These are phyloP conservation scores for Trichothecium roseum DNA, from an alignment of 2,329 filamentous ascomycete genomes.

Conservation along the genomic window DNA sequence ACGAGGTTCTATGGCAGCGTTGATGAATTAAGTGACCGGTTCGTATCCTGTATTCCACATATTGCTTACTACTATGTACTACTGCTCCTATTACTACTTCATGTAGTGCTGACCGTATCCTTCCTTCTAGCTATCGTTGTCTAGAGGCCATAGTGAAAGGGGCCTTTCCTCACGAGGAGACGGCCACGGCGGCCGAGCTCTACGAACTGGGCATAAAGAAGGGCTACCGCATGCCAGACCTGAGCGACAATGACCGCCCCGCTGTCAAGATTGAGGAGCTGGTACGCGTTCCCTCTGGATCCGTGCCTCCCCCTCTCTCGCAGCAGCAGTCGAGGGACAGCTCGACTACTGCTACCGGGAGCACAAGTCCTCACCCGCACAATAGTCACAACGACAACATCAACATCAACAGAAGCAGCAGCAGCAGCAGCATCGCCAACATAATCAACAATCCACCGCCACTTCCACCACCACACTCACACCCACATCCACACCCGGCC, in stretches of 20 bases:
- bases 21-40: slow-evolving; percentile 25
- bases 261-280: slow-evolving; percentile 10
- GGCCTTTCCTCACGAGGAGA: slow-evolving; percentile 19
- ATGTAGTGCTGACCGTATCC: neutral
- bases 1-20: slow-evolving; percentile 26
- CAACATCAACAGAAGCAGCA: too few species aligned
- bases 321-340: slow-evolving; percentile 1
- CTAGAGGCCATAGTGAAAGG: slow-evolving; percentile 24
- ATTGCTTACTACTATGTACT: neutral
- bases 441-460: too few species aligned
- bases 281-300: slow-evolving; percentile 3
- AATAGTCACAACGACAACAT: too few species aligned
- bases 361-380: neutral
- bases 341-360: slow-evolving; percentile 1
- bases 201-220: slow-evolving; percentile 16
- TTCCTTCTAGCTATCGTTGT: slow-evolving; percentile 17
- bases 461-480: too few species aligned
- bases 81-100: neutral
- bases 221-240: slow-evolving; percentile 22
- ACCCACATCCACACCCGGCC: too few species aligned
- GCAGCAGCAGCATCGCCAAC: too few species aligned
- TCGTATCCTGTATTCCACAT: slow-evolving; percentile 1
- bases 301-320: neutral
- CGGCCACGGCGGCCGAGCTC: slow-evolving; percentile 18
- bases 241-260: slow-evolving; percentile 9